A percentile compares a stretch with the other conserved stretches of the same genome.
Conservation (phyloP, 495 filamentous ascomycete genomes). For the Hypoxylon lienhwacheense region DNA sequence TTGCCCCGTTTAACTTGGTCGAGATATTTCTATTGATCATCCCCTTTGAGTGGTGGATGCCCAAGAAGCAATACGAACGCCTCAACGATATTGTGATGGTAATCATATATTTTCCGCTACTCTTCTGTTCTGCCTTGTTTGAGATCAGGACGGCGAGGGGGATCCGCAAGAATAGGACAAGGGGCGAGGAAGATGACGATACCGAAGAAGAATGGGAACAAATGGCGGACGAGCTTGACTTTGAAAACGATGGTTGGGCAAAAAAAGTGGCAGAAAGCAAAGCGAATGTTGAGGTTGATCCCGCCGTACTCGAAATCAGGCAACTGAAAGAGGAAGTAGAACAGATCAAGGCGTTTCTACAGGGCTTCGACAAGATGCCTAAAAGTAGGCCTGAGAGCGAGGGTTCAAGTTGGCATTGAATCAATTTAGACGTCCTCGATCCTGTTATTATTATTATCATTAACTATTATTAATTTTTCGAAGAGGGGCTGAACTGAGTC, state of each 20-base stretch:
- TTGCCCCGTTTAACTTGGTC: slow-evolving; percentile 91
- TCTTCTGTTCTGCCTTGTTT: slow-evolving; percentile 74
- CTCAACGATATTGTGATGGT: slow-evolving; percentile 89
- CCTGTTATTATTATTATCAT: too few species aligned
- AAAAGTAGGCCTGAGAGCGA: slow-evolving; percentile 13
- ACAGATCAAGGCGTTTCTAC: slow-evolving; percentile 55
- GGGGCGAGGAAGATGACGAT: slow-evolving; percentile 90
- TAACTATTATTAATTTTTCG: background rate
- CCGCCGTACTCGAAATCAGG: slow-evolving; percentile 65
- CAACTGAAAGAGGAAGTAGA: slow-evolving; percentile 69
- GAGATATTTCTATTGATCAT: slow-evolving; percentile 78
- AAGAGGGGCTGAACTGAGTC: background rate
- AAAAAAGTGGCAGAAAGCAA: slow-evolving; percentile 71
- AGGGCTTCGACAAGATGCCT: slow-evolving; percentile 16
- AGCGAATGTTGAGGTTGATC: slow-evolving; percentile 75
- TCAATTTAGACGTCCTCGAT: background rate
- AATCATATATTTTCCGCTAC: slow-evolving; percentile 79
- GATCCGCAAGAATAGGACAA: slow-evolving; percentile 70
- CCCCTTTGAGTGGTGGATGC: slow-evolving; percentile 96
- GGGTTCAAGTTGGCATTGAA: slow-evolving; percentile 4
- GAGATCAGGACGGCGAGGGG: slow-evolving; percentile 69
- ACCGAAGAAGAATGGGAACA: slow-evolving; percentile 91
- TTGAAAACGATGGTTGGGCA: slow-evolving; percentile 78
- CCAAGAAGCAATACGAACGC: slow-evolving; percentile 64
- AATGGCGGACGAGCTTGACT: slow-evolving; percentile 68